phyloP scores from a whole-genome alignment of 176 grass and related monocot genomes.

The Echinochloa phyllopogon region DNA sequence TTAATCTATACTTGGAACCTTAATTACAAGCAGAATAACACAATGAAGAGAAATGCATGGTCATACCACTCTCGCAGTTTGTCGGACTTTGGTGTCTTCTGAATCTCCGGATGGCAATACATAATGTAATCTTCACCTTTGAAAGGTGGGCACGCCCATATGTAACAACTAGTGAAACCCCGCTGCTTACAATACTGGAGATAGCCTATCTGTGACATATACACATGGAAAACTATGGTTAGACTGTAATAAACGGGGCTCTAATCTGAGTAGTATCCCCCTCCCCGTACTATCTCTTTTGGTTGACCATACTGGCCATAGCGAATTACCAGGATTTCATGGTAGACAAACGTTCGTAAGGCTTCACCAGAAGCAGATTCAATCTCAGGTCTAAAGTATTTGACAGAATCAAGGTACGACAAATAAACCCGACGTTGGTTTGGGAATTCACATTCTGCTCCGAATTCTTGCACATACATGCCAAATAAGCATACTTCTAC shows the following conservation, averaged over 20 bases:
- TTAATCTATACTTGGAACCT: constrained; percentile 16
- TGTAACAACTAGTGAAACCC: constrained; percentile 96
- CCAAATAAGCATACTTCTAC: constrained; percentile 97
- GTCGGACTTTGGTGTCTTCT: constrained; percentile 94
- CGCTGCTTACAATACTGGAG: constrained; percentile 89
- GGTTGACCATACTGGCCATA: background rate
- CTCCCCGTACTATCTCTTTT: background rate
- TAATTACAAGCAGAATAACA: constrained; percentile 3
- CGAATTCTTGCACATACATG: constrained; percentile 99
- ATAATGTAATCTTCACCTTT: constrained; percentile 97
- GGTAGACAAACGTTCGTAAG: constrained; percentile 88
- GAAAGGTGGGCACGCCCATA: constrained; percentile 95
- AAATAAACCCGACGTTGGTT: constrained; percentile 92
- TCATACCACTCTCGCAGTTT: constrained; percentile 84
- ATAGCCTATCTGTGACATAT: constrained; percentile 78
- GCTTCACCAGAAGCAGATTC: constrained; percentile 79
- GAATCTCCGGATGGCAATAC: constrained; percentile 97
- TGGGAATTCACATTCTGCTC: constrained; percentile 74
- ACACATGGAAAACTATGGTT: constrained; percentile 40
- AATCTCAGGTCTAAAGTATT: constrained; percentile 90
- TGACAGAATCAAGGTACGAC: constrained; percentile 95
- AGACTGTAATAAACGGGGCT: background rate
- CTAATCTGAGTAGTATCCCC: background rate
- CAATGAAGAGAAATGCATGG: constrained; percentile 5
- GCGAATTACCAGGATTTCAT: constrained; percentile 92